Evolutionary conservation across 805 yeast genomes (phyloP).

Genomic region (Hanseniaspora occidentalis): DNA sequence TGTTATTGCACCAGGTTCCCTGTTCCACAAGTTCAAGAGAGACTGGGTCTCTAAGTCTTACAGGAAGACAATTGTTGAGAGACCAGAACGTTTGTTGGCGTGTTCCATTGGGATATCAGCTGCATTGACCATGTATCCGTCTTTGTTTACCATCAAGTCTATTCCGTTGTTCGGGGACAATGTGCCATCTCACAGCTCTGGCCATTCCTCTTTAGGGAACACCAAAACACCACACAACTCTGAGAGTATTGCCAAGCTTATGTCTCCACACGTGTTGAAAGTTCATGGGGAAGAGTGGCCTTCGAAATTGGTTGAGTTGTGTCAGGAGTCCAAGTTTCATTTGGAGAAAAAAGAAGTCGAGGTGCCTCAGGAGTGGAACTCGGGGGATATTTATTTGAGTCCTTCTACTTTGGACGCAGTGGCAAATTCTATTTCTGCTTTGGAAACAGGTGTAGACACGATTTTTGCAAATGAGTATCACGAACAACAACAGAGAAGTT

Average conservation of each 20-base stretch:
- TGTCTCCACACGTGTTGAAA: constrained; percentile 34
- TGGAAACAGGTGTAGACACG: constrained; percentile 57
- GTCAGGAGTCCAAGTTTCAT: constrained; percentile 45
- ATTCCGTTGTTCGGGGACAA: background rate
- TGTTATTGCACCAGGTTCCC: constrained; percentile 55
- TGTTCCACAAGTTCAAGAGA: constrained; percentile 63
- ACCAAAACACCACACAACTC: background rate
- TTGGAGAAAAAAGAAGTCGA: constrained; percentile 45
- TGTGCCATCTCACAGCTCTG: constrained; percentile 22
- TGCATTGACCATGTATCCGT: constrained; percentile 58
- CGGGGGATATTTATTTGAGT: constrained; percentile 68
- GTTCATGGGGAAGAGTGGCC: constrained; percentile 77
- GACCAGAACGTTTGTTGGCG: constrained; percentile 72
- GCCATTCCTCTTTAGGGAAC: background rate
- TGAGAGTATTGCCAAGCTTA: background rate
- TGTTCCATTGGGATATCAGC: constrained; percentile 68
- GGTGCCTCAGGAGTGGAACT: constrained; percentile 72
- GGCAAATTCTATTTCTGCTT: constrained; percentile 65
- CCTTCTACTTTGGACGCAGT: constrained; percentile 56
- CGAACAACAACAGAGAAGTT: background rate
- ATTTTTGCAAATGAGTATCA: constrained; percentile 19
- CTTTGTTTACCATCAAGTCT: constrained; percentile 37
- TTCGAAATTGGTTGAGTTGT: constrained; percentile 39
- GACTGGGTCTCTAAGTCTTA: constrained; percentile 64
- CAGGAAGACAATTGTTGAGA: constrained; percentile 58